phyloP scores from a whole-genome alignment of 345 rosid species.

The Eucalyptus regnans region DNA sequence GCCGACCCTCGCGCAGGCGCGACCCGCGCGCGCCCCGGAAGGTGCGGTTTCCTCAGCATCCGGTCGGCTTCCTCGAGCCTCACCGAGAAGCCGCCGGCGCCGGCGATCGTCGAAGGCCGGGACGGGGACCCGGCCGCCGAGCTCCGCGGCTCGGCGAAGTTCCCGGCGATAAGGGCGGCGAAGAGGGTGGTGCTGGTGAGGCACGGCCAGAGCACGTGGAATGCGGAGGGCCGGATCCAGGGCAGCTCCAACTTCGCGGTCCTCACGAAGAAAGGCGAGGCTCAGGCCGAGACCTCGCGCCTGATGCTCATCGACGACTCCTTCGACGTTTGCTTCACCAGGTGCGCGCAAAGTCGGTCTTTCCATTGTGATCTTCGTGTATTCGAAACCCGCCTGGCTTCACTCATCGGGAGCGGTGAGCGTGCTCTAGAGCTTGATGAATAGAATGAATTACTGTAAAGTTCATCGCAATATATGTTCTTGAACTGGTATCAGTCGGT shows the following conservation, averaged over 20 bases:
- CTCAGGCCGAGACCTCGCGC: slow-evolving; percentile 82
- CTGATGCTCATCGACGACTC: slow-evolving; percentile 78
- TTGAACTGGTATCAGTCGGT: background rate
- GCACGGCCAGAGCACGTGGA: slow-evolving; percentile 99
- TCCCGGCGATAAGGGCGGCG: slow-evolving; percentile 37
- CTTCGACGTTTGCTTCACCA: slow-evolving; percentile 75
- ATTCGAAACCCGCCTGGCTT: background rate
- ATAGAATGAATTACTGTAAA: background rate
- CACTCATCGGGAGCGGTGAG: background rate
- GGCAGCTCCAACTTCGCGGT: slow-evolving; percentile 87
- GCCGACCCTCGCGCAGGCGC: background rate
- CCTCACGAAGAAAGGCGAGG: slow-evolving; percentile 80
- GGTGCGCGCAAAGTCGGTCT: slow-evolving; percentile 14
- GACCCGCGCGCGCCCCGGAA: background rate
- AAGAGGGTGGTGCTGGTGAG: slow-evolving; percentile 88
- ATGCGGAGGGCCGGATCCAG: slow-evolving; percentile 86
- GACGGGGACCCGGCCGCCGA: slow-evolving; percentile 9
- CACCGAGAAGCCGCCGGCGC: slow-evolving; percentile 6
- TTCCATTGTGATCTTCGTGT: background rate
- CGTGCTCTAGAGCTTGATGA: background rate
- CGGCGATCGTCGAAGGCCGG: background rate
- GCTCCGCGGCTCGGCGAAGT: slow-evolving; percentile 14
- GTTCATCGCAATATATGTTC: background rate
- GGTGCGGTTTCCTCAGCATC: background rate
- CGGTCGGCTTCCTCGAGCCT: slow-evolving; percentile 26